A percentile compares a stretch with the other conserved stretches of the same genome.
phyloP scores from a whole-genome alignment of 352 stramenopile species.

The Phytophthora palmivora region DNA sequence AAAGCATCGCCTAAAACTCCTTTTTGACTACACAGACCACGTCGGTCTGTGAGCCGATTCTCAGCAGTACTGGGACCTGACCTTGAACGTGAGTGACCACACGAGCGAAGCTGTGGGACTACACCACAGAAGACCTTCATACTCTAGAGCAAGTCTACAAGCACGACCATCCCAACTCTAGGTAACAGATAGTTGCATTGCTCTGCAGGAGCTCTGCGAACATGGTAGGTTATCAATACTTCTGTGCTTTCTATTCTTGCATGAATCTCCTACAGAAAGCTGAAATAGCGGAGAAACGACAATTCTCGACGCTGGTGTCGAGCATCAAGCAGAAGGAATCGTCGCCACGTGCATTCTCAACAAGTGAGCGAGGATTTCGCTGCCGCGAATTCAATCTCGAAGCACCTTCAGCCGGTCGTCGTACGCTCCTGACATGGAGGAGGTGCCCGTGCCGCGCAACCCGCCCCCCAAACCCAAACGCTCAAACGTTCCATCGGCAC shows the following conservation, averaged over 20 bases:
- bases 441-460: constrained; percentile 55
- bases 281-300: constrained; percentile 38
- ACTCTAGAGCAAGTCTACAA: no score
- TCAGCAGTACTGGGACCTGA: no score
- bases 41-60: no score
- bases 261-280: background rate
- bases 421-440: constrained; percentile 59
- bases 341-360: constrained; percentile 6
- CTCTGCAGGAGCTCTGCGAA: no score
- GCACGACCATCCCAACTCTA: no score
- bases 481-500: constrained; percentile 49
- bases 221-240: constrained; percentile 47
- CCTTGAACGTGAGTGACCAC: no score
- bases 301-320: constrained; percentile 1
- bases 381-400: constrained; percentile 44
- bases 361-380: constrained; percentile 47
- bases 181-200: no score
- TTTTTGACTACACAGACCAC: no score
- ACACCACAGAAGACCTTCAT: no score
- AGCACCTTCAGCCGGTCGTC: constrained; percentile 21
- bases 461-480: constrained; percentile 80
- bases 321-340: constrained; percentile 21
- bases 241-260: constrained; percentile 34
- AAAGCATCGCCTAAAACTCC: no score
- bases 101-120: no score